A percentile compares a stretch with the other conserved stretches of the same genome.
These are phyloP conservation scores for Epichloe typhina DNA, from an alignment of 2,329 filamentous ascomycete species.

Conservation along the genomic window DNA sequence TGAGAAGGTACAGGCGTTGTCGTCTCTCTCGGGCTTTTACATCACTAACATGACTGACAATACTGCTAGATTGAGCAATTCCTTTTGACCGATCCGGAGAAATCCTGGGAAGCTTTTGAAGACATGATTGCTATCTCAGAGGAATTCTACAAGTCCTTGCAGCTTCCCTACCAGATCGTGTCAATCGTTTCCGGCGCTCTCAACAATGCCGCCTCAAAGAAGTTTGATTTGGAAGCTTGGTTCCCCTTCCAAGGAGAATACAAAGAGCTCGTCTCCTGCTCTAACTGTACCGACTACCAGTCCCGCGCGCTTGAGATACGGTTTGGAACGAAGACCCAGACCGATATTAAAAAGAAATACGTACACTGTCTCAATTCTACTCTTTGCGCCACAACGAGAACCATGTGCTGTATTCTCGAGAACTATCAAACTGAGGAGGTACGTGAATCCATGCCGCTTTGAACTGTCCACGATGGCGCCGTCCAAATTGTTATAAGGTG, in stretches of 20 bases:
- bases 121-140: slow-evolving; percentile 85
- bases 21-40: neutral
- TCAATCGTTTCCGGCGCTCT: slow-evolving; percentile 92
- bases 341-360: slow-evolving; percentile 75
- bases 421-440: slow-evolving; percentile 90
- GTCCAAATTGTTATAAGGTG: neutral
- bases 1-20: slow-evolving; percentile 52
- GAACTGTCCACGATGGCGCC: neutral
- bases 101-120: slow-evolving; percentile 88
- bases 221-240: slow-evolving; percentile 93
- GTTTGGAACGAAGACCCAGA: slow-evolving; percentile 77
- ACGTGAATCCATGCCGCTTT: neutral
- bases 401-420: slow-evolving; percentile 87
- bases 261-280: slow-evolving; percentile 95
- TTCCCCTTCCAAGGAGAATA: slow-evolving; percentile 95
- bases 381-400: slow-evolving; percentile 79
- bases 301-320: slow-evolving; percentile 86
- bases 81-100: slow-evolving; percentile 68
- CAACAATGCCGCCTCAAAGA: slow-evolving; percentile 67
- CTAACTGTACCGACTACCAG: slow-evolving; percentile 97
- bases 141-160: slow-evolving; percentile 86
- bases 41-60: slow-evolving; percentile 1
- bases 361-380: slow-evolving; percentile 88
- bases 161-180: slow-evolving; percentile 81
- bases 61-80: slow-evolving; percentile 54